Evolutionary conservation across 2,329 filamentous ascomycete genomes (phyloP), one percentile per base, ranked within the genome.

Genomic region (Colletotrichum tamarilloi): DNA sequence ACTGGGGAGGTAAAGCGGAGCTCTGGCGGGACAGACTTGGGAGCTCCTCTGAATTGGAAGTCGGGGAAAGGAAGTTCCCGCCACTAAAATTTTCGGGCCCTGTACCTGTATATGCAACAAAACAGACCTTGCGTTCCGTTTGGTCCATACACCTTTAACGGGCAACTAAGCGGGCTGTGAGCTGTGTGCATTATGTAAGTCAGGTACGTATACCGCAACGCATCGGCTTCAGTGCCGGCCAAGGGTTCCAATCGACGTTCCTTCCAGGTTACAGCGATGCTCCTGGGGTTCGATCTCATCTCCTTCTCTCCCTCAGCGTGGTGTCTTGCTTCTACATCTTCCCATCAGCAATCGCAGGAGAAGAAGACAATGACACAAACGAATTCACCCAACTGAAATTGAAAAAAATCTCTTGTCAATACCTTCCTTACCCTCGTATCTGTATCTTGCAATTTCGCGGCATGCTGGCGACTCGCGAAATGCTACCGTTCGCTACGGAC

Each of bases 41-140:
- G 70, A 72, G 59, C 69, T 69, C 64, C 46, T 71, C 57, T 62
- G 62, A 28, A 55, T 38, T 55, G n/a, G 55, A 62, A 56, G 59
- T 73, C 67, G 71, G 67, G 71, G 71, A 71, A 73, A 70, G 71
- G 67, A 73, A 73, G 71, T 73, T 71, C 60, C 71, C 71, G 71
- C 67, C 71, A 49, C 67, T 73, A 66, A 71, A 60, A 59, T 70
- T 73, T 65, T 68, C 66, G 66, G 60, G 60, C 60, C 67, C 59
- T 56, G 46, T 30, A 14, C 7, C 30, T 14, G 1, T 5, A 5
- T 57, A 65, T 65, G 35, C 11, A 57, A 46, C 5, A 57, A 65
- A 30, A 4, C 52, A 28, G 8, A 12, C 1, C 12, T 0, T 11
- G 11, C 6, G 19, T 22, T 42, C 2, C 5, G 30, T 4, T 1